Evolutionary conservation across 1,284 basidiomycete genomes (phyloP).

Genomic region (Sporisorium graminicola): DNA sequence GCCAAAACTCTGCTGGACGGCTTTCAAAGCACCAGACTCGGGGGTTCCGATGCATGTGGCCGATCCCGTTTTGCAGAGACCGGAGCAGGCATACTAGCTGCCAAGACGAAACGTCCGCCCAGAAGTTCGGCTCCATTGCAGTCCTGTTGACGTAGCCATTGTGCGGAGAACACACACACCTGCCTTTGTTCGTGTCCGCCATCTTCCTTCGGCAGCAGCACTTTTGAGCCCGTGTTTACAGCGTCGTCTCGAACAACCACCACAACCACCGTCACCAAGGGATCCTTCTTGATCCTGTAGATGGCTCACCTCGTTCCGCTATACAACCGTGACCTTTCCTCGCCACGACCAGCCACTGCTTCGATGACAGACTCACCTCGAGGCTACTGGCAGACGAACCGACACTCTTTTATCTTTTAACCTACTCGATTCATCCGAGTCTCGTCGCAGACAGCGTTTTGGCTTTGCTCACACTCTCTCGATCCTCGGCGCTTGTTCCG

Average conservation of each 20-base stretch:
- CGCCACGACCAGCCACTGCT: background rate
- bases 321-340: background rate
- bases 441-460: background rate
- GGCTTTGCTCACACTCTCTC: constrained; percentile 4
- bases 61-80: background rate
- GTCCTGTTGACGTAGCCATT: background rate
- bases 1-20: background rate
- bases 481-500: background rate
- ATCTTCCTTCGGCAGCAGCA: background rate
- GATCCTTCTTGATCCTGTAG: background rate
- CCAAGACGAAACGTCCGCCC: background rate
- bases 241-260: background rate
- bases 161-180: too few species aligned
- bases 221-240: background rate
- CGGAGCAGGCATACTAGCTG: background rate
- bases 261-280: background rate
- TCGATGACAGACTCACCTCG: background rate
- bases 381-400: background rate
- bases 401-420: background rate
- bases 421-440: background rate
- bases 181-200: background rate
- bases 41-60: background rate
- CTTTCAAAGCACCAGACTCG: background rate
- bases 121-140: background rate
- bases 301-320: background rate